Conservation (phyloP, 2,329 filamentous ascomycete species). For the Cercospora brassicicola region DNA sequence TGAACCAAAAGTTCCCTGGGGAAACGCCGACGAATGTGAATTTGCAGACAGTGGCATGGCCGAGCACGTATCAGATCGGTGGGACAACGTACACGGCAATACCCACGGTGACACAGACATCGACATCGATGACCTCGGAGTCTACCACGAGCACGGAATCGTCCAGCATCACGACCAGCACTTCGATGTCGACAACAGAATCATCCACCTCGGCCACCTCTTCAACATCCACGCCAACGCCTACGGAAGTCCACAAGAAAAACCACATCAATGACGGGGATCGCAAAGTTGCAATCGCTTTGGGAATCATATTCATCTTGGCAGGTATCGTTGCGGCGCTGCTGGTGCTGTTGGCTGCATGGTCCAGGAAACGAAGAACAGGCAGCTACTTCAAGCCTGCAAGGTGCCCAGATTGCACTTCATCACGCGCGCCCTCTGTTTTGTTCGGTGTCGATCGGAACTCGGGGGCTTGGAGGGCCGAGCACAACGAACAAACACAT, state of each 20-base stretch:
- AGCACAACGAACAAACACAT: not conserved
- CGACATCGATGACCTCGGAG: not conserved
- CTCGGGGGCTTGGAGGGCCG: constrained; percentile 7
- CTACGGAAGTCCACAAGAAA: not conserved
- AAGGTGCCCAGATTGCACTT: constrained; percentile 13
- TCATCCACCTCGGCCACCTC: not conserved
- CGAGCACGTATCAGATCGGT: constrained; percentile 7
- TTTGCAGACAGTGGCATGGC: constrained; percentile 9
- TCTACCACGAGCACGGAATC: not conserved
- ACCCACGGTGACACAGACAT: not conserved
- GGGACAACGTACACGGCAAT: constrained; percentile 10
- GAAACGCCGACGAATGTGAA: constrained; percentile 5
- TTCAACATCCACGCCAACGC: not conserved
- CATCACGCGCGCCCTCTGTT: constrained; percentile 1
- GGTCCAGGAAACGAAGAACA: constrained; percentile 11
- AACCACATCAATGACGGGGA: constrained; percentile 8
- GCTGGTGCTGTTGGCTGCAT: constrained; percentile 5
- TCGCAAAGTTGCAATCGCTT: constrained; percentile 12
- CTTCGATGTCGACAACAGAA: not conserved
- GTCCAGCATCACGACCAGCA: not conserved
- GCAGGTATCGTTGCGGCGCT: not conserved
- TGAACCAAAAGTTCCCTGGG: constrained; percentile 5
- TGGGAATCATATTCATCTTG: constrained; percentile 13
- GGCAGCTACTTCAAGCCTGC: constrained; percentile 17
- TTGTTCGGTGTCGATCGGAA: not conserved